Conservation (phyloP, 805 yeast species). For the Candida xyloterini region DNA sequence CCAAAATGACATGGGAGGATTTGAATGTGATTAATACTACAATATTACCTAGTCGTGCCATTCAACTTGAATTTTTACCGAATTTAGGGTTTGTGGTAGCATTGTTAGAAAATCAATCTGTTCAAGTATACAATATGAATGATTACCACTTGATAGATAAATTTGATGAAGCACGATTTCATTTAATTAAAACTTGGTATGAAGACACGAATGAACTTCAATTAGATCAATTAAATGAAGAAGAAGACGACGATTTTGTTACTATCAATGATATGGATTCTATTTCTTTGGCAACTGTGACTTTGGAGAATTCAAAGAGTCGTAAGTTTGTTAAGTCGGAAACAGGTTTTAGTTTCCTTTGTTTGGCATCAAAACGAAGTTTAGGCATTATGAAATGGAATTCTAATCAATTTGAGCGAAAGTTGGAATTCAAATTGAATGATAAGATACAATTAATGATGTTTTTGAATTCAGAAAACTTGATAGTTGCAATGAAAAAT, state of each 20-base stretch:
- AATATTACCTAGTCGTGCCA: slow-evolving; percentile 23
- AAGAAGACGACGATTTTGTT: slow-evolving; percentile 24
- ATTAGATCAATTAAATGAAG: slow-evolving; percentile 19
- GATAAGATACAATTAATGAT: slow-evolving; percentile 26
- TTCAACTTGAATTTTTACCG: slow-evolving; percentile 32
- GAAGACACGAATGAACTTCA: slow-evolving; percentile 12
- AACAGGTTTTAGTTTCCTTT: slow-evolving; percentile 18
- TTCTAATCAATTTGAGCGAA: slow-evolving; percentile 19
- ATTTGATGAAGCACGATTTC: slow-evolving; percentile 34
- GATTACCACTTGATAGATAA: slow-evolving; percentile 30
- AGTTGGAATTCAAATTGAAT: slow-evolving; percentile 25
- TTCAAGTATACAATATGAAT: slow-evolving; percentile 32
- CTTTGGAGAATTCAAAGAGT: slow-evolving; percentile 10
- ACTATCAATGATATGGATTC: slow-evolving; percentile 26
- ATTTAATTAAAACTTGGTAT: slow-evolving; percentile 26
- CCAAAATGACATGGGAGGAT: slow-evolving; percentile 15
- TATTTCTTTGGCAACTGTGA: slow-evolving; percentile 32
- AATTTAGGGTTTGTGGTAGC: slow-evolving; percentile 32
- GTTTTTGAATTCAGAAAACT: slow-evolving; percentile 23
- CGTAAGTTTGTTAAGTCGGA: slow-evolving; percentile 7
- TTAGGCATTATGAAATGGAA: slow-evolving; percentile 26
- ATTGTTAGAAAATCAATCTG: slow-evolving; percentile 29
- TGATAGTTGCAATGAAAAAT: slow-evolving; percentile 24
- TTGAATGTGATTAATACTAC: slow-evolving; percentile 16
- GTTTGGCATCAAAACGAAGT: slow-evolving; percentile 24